Evolutionary conservation across 129 eudicot genomes (phyloP).

Genomic region (Helianthus annuus): DNA sequence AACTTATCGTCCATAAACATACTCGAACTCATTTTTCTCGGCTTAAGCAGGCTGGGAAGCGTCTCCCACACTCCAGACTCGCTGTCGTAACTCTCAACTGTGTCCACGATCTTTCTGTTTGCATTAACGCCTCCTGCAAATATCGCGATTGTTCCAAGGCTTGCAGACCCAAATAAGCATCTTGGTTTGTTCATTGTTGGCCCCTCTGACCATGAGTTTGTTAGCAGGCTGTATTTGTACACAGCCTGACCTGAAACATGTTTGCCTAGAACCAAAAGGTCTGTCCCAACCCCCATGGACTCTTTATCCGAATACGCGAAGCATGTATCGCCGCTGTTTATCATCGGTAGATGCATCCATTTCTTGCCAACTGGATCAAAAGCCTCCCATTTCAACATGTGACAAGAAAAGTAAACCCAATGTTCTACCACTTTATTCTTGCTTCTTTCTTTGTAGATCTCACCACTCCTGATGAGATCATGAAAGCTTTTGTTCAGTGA

Average conservation of each 20-base stretch:
- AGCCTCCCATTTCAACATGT: slow-evolving; percentile 63
- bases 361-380: slow-evolving; percentile 56
- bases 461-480: slow-evolving; percentile 2
- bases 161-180: slow-evolving; percentile 74
- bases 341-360: slow-evolving; percentile 56
- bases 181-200: slow-evolving; percentile 50
- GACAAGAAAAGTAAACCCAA: slow-evolving; percentile 70
- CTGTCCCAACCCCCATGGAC: slow-evolving; percentile 67
- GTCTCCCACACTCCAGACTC: slow-evolving; percentile 50
- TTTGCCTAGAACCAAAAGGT: slow-evolving; percentile 61
- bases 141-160: slow-evolving; percentile 58
- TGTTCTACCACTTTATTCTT: slow-evolving; percentile 41
- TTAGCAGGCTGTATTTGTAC: slow-evolving; percentile 48
- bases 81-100: slow-evolving; percentile 55
- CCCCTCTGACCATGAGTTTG: slow-evolving; percentile 57
- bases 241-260: slow-evolving; percentile 34
- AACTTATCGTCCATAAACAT: slow-evolving; percentile 74
- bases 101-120: slow-evolving; percentile 31
- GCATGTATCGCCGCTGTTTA: slow-evolving; percentile 40
- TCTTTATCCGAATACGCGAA: slow-evolving; percentile 57
- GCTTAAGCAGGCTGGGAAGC: slow-evolving; percentile 52
- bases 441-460: slow-evolving; percentile 32
- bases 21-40: slow-evolving; percentile 58
- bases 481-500: neutral
- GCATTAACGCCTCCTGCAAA: slow-evolving; percentile 67